These are phyloP conservation scores for Paecilomyces formosus DNA, from an alignment of 2,329 filamentous ascomycete species.

Conservation along the genomic window DNA sequence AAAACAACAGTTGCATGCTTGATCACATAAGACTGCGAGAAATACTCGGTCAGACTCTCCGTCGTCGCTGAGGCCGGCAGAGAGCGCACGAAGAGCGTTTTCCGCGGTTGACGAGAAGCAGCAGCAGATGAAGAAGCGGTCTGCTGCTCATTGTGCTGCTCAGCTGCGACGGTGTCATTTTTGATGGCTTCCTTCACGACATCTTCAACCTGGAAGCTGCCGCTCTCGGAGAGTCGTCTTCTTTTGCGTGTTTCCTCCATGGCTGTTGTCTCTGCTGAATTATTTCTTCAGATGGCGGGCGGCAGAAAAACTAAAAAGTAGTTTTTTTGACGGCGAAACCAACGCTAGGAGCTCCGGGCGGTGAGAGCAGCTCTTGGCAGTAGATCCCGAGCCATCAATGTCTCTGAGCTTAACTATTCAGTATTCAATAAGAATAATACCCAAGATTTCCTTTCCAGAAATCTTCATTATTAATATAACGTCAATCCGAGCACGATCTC, in stretches of 20 bases:
- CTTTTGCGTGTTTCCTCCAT: constrained; percentile 31
- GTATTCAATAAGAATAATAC: too few species aligned
- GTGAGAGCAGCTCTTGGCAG: constrained; percentile 7
- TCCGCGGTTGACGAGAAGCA: constrained; percentile 28
- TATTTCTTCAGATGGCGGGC: constrained; percentile 22
- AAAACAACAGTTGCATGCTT: constrained; percentile 93
- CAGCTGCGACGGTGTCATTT: constrained; percentile 12
- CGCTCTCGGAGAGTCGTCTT: constrained; percentile 25
- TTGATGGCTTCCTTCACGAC: constrained; percentile 15
- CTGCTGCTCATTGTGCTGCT: constrained; percentile 4
- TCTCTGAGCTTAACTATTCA: not conserved
- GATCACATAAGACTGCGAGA: constrained; percentile 88
- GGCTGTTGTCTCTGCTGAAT: constrained; percentile 5
- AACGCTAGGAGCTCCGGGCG: constrained; percentile 12
- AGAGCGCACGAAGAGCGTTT: constrained; percentile 84
- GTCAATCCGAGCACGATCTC: not conserved
- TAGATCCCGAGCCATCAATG: not conserved
- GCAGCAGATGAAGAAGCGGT: constrained; percentile 10
- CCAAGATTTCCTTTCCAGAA: not conserved
- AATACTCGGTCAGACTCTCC: constrained; percentile 76
- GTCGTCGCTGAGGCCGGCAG: constrained; percentile 71
- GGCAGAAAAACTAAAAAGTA: constrained; percentile 24
- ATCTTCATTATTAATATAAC: not conserved
- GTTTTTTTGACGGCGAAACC: constrained; percentile 5
- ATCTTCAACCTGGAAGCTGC: constrained; percentile 13